Evolutionary conservation across 1,284 basidiomycete genomes (phyloP), one percentile per base, ranked within the genome.

Genomic region (Singerocomus inundabilis): DNA sequence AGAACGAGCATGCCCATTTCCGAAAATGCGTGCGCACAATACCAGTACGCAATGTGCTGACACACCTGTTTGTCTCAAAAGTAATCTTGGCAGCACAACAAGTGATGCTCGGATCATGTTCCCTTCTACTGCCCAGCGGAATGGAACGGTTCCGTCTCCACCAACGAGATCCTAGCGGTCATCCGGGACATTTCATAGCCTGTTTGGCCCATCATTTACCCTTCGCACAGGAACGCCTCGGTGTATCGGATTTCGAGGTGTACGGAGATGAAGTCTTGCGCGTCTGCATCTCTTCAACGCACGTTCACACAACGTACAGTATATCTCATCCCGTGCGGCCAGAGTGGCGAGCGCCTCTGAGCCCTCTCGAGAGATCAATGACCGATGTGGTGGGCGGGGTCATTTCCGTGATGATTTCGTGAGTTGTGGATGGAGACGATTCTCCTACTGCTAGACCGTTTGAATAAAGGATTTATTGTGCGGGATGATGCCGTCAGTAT

Each of bases 151-250:
- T 34, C 42, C 48, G 50, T 50, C 41, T n/a, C n/a, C 32, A 35
- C 31, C 38, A 49, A 43, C 39, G 31, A 49, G 34, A 44, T 28
- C 46, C 30, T n/a, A 40, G 30, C 38, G 33, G 41, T 55, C 40
- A 37, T 64, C 48, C 35, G 16, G 55, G 61, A 57, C 42, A 66
- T 9, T 26, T 40, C 40, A 53, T 65, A 59, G 56, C 64, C 58
- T 48, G 56, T 65, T 67, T 61, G 49, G 51, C 58, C 45, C 32
- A 47, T 30, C 41, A 16, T 40, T 2, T 7, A 6, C 57, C 52
- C 56, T 51, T 50, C 49, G 32, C 29, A 48, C 52, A 63, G 62
- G 61, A 67, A 63, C 61, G 44, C 61, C 64, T 63, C 64, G 64
- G 61, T 52, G 43, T 42, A 47, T 35, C 64, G 61, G 64, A 54